Base-by-base conservation (phyloP, 805 yeast genomes). In the Starmerella sirachaensis region DNA sequence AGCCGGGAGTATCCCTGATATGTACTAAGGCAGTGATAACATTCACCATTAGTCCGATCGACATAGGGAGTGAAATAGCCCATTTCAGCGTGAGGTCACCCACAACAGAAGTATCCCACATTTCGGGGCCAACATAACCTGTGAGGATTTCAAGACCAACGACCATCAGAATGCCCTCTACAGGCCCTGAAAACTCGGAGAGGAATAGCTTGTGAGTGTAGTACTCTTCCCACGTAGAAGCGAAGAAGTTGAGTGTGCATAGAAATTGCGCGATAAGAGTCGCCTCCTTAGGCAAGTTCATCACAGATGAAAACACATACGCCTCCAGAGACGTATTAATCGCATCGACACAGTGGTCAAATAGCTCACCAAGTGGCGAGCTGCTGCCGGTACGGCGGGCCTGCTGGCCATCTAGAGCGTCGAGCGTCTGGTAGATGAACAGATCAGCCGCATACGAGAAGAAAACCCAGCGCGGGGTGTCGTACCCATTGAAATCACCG, bases 371-470 rank as follows among this genome's bases (percentile, higher is more conserved):
- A 51, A 86, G 63, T 1, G 97, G 96, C 3, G 95, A 91, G 45
- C 83, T 72, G 59, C 84, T 93, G n/a, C 93, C 93, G 1, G 95
- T 86, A 53, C 88, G 73, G 55, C 97, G 74, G 12, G 96, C 96
- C 58, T 86, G 97, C 46, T 80, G 71, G 4, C 97, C 97, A 59
- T 86, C 97, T 59, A 94, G 81, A 0, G 94, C 94, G 58, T 86
- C 97, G 57, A 86, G 84, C 0, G 96, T 86, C 57, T 86, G 97
- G 58, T 86, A 86, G 69, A 85, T 63, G 55, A 86, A 85, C 48
- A 86, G 61, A 5, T 93, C 88, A 45, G 80, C 54, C 0, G 93
- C 95, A 56, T 82, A 81, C 31, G 76, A 62, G 48, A 71, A 69
- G 55, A 79, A 82, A 13, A 77, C 69, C 93, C 93, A 82, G 23